These are phyloP conservation scores for Ophiocordyceps camponoti-rufipedis DNA, from an alignment of 2,329 filamentous ascomycete species.

Conservation along the genomic window DNA sequence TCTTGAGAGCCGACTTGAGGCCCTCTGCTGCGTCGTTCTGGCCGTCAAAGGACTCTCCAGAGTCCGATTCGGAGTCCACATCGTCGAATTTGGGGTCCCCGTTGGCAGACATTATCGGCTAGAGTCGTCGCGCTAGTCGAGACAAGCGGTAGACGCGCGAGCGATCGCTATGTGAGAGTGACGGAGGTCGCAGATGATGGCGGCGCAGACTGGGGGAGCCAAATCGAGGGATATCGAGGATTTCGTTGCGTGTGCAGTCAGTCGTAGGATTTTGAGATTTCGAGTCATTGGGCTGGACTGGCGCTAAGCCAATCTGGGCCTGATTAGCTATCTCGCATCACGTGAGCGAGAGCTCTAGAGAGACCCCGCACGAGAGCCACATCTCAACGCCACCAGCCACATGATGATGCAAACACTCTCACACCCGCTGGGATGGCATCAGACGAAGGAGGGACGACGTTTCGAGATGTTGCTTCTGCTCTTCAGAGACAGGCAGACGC, in stretches of 20 bases:
- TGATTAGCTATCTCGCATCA: conserved; percentile 16
- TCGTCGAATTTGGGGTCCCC: conserved; percentile 50
- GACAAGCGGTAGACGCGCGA: background rate
- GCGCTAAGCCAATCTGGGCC: conserved; percentile 16
- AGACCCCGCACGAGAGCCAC: no score
- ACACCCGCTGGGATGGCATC: no score
- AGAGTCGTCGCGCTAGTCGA: background rate
- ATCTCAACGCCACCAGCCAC: no score
- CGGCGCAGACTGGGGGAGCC: conserved; percentile 4
- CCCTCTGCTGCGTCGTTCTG: conserved; percentile 40
- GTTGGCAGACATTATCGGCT: conserved; percentile 29
- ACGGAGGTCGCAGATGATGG: conserved; percentile 3
- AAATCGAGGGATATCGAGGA: conserved; percentile 16
- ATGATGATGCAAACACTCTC: no score
- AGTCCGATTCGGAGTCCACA: conserved; percentile 53
- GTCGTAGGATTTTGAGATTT: conserved; percentile 5
- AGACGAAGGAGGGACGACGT: no score
- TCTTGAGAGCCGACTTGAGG: conserved; percentile 77
- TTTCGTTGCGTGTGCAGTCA: conserved; percentile 22
- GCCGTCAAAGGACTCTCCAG: conserved; percentile 44
- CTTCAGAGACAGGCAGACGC: no score
- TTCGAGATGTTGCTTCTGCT: no score
- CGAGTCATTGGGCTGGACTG: conserved; percentile 14
- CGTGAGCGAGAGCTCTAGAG: conserved; percentile 10
- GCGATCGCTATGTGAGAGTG: background rate